Percentiles rank a stretch among this genome's conserved stretches.
Conservation (phyloP, 2,329 filamentous ascomycete species). For the Alternaria hordeiaustralica region DNA sequence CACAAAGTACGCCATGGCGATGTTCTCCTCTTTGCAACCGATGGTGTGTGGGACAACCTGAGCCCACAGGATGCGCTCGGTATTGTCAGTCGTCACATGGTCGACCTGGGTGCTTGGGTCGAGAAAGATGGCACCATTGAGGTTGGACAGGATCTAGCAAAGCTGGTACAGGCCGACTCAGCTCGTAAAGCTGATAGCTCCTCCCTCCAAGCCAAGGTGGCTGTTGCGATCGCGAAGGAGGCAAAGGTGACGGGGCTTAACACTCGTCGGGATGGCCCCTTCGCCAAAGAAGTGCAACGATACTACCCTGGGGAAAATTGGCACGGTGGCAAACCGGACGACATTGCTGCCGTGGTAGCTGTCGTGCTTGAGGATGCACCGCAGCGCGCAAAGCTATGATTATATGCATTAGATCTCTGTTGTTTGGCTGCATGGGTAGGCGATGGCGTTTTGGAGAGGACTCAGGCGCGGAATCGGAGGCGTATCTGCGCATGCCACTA, state of each 20-base stretch:
- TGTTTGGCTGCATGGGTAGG: constrained; percentile 33
- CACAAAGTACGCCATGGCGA: constrained; percentile 86
- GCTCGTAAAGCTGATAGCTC: constrained; percentile 48
- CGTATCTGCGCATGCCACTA: constrained; percentile 16
- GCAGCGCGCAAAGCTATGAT: constrained; percentile 20
- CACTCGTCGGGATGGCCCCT: constrained; percentile 83
- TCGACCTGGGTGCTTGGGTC: constrained; percentile 75
- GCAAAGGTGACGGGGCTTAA: constrained; percentile 87
- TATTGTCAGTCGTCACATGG: constrained; percentile 80
- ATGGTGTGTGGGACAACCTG: constrained; percentile 95
- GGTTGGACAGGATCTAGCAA: constrained; percentile 66
- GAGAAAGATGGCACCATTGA: constrained; percentile 55
- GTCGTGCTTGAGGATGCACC: constrained; percentile 40
- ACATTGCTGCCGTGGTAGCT: constrained; percentile 86
- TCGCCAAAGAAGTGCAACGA: constrained; percentile 91
- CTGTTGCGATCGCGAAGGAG: constrained; percentile 77
- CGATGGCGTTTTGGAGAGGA: constrained; percentile 31
- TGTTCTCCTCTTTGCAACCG: constrained; percentile 90
- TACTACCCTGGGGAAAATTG: constrained; percentile 86
- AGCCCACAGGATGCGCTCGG: constrained; percentile 87
- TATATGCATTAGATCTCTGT: constrained; percentile 23
- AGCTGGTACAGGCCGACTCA: constrained; percentile 60
- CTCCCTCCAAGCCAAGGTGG: constrained; percentile 79
- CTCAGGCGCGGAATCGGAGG: constrained; percentile 12
- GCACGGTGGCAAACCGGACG: constrained; percentile 92